phyloP scores from a whole-genome alignment of 2,329 filamentous ascomycete species.

The Claviceps purpurea region DNA sequence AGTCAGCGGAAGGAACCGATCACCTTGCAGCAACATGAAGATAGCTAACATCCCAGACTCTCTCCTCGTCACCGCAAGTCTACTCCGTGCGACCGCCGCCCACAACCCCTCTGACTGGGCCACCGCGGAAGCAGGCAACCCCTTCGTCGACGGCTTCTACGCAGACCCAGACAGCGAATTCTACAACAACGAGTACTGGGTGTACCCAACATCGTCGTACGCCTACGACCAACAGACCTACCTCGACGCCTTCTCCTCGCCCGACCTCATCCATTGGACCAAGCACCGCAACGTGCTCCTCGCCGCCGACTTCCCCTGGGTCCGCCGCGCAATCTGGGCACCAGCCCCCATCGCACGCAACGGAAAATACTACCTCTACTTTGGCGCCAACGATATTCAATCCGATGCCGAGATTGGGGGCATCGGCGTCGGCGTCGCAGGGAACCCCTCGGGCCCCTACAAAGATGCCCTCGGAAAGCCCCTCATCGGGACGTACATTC shows the following conservation, averaged over 20 bases:
- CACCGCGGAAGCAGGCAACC: slow-evolving; percentile 31
- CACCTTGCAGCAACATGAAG: background rate
- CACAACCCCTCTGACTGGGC: slow-evolving; percentile 18
- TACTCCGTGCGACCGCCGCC: background rate
- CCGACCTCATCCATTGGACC: slow-evolving; percentile 34
- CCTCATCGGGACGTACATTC: slow-evolving; percentile 24
- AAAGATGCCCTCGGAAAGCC: slow-evolving; percentile 20
- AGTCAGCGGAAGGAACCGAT: too few relatives aligned
- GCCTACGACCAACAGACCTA: slow-evolving; percentile 33
- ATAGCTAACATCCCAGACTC: background rate
- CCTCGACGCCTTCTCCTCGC: slow-evolving; percentile 36
- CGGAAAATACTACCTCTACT: slow-evolving; percentile 36
- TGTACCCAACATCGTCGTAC: slow-evolving; percentile 32
- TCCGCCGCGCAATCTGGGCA: slow-evolving; percentile 32
- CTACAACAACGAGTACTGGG: slow-evolving; percentile 32
- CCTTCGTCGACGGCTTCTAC: slow-evolving; percentile 35
- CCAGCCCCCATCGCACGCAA: slow-evolving; percentile 29
- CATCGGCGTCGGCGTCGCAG: slow-evolving; percentile 22
- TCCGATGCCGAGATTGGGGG: slow-evolving; percentile 22
- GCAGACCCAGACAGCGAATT: slow-evolving; percentile 35
- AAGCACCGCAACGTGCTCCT: slow-evolving; percentile 30
- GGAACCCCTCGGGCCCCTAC: slow-evolving; percentile 22
- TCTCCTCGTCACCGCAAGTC: background rate
- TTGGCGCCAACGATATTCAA: slow-evolving; percentile 34
- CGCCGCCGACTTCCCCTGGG: slow-evolving; percentile 23